Evolutionary conservation across 2,329 filamentous ascomycete genomes (phyloP), one percentile per base, ranked within the genome.

Genomic region (Fusarium torulosum): DNA sequence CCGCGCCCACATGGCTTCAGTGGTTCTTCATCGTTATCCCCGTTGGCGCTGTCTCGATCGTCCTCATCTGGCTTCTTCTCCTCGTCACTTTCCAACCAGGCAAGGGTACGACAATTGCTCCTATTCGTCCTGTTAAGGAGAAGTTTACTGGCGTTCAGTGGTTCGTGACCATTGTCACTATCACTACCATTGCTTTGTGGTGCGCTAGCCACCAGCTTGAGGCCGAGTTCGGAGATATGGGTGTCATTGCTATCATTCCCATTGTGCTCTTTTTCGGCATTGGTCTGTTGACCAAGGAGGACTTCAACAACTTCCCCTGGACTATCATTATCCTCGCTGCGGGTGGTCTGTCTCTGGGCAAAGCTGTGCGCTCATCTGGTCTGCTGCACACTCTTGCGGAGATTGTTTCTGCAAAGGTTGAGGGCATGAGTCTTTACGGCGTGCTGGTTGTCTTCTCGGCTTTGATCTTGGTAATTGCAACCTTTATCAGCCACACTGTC

Each of bases 221-320:
- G 75, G 81, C 85, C 63, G 81, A 95, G 1, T 97, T 99, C 75
- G 96, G 96, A 54, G 95, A 99, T 76, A 99, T 99, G 96, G 96
- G 96, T 53, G 94, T 99, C 53, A 92, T 99, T 41, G 96, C 96
- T 59, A 97, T 99, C 75, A 93, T 99, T 63, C 96, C 96, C 7
- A 91, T 99, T 51, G 91, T 97, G 4, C 84, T 97, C 41, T 99
- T 99, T 85, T 99, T 99, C 74, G 96, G 96, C 54, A 94, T 94
- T 3, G 96, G 96, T 13, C 95, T 98, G 70, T 84, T 99, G 31
- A 98, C 94, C 47, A 99, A 98, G 80, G 96, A 98, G 80, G 96
- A 99, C 80, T 99, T 99, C 78, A 99, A 99, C 84, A 99, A 99
- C 79, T 99, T 99, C 79, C 91, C 97, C 38, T 99, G 96, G 96